phyloP scores from a whole-genome alignment of 495 filamentous ascomycete genomes.

The Margaritispora aquatica region DNA sequence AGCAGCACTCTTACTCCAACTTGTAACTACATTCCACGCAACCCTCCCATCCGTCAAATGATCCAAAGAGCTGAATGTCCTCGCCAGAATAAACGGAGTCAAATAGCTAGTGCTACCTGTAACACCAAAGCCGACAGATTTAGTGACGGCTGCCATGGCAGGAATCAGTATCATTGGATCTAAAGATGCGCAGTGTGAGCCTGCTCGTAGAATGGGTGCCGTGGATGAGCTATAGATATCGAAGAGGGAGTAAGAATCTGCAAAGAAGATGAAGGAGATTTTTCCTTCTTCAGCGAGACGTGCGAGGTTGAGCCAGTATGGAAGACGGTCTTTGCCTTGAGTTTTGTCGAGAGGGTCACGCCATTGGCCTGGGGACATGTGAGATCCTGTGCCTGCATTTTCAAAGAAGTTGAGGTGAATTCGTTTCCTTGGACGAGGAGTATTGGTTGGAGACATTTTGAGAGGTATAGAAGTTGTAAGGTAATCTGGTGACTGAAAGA shows the following conservation, averaged over 20 bases:
- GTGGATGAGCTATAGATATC: not conserved
- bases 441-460: not conserved
- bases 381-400: not conserved
- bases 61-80: constrained; percentile 44
- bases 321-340: not conserved
- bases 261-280: constrained; percentile 5
- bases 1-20: constrained; percentile 53
- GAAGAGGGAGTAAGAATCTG: not conserved
- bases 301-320: not conserved
- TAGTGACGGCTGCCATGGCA: constrained; percentile 8
- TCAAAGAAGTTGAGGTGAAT: not conserved
- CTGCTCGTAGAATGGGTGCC: not conserved
- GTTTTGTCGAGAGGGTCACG: not conserved
- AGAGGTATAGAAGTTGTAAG: too few relatives aligned
- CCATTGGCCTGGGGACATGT: not conserved
- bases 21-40: constrained; percentile 53
- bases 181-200: not conserved
- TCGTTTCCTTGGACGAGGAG: not conserved
- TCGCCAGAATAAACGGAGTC: constrained; percentile 41
- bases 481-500: too few relatives aligned
- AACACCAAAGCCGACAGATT: constrained; percentile 39
- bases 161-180: constrained; percentile 1
- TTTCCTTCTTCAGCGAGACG: constrained; percentile 2
- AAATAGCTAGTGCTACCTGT: constrained; percentile 43
- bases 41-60: constrained; percentile 46